Percentiles rank a stretch among this genome's conserved stretches.
These are phyloP conservation scores for Puccinia novopanici DNA, from an alignment of 1,284 basidiomycete species.

Conservation along the genomic window DNA sequence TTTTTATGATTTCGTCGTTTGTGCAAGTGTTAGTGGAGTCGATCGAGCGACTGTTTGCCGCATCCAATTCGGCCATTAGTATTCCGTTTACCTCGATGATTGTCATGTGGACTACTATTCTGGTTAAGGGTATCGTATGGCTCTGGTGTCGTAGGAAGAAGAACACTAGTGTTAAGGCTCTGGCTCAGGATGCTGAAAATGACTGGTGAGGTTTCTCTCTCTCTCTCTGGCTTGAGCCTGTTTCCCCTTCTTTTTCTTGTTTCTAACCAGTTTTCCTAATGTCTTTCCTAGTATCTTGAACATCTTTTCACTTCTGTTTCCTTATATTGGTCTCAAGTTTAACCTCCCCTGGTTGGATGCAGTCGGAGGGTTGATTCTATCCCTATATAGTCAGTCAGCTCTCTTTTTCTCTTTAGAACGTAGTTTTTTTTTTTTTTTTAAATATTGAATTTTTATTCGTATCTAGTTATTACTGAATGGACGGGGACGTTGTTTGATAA, in stretches of 20 bases:
- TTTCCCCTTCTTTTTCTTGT: no score
- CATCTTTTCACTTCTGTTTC: slow-evolving; percentile 64
- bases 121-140: slow-evolving; percentile 64
- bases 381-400: slow-evolving; percentile 57
- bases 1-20: slow-evolving; percentile 65
- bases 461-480: slow-evolving; percentile 60
- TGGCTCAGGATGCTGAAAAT: slow-evolving; percentile 64
- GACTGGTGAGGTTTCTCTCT: slow-evolving; percentile 58
- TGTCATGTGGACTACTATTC: slow-evolving; percentile 65
- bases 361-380: slow-evolving; percentile 62
- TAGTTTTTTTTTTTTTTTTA: no score
- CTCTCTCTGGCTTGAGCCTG: no score
- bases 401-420: neutral
- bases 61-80: slow-evolving; percentile 46
- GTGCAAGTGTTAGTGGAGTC: slow-evolving; percentile 63
- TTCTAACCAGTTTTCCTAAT: no score
- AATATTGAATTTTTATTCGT: no score
- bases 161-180: slow-evolving; percentile 59
- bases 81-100: slow-evolving; percentile 57
- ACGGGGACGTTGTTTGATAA: slow-evolving; percentile 61
- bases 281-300: slow-evolving; percentile 62
- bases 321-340: slow-evolving; percentile 59
- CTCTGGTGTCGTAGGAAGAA: slow-evolving; percentile 59
- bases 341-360: slow-evolving; percentile 60
- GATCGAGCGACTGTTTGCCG: slow-evolving; percentile 58